phyloP scores from a whole-genome alignment of 441 rosid species.

The Corymbia citriodora region DNA sequence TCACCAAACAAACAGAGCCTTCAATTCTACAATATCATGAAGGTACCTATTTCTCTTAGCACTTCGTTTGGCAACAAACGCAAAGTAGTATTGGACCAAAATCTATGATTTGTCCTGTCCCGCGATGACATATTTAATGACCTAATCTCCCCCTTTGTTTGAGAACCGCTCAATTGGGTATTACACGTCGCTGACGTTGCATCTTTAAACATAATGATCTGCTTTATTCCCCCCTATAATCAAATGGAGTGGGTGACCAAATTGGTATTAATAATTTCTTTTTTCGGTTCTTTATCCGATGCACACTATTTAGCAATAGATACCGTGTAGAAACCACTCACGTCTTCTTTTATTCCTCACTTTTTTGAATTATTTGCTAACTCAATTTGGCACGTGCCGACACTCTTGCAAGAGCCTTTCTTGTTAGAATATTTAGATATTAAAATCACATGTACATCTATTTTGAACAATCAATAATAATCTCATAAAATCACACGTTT shows the following conservation, averaged over 20 bases:
- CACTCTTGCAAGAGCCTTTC: background rate
- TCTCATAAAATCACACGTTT: background rate
- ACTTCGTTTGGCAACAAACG: background rate
- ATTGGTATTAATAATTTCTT: background rate
- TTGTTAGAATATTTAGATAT: background rate
- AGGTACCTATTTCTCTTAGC: background rate
- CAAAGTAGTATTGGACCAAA: background rate
- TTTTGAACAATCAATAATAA: rapidly evolving
- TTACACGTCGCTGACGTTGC: background rate
- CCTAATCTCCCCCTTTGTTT: background rate
- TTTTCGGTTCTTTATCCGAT: background rate
- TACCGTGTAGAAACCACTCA: background rate
- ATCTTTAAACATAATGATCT: background rate
- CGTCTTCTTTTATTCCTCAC: background rate
- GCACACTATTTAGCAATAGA: background rate
- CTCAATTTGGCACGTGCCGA: background rate
- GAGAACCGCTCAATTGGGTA: background rate
- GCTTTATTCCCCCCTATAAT: background rate
- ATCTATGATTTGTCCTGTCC: background rate
- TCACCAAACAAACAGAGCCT: too few relatives aligned
- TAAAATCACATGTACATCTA: background rate
- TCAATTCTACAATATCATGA: background rate
- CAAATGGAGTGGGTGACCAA: background rate
- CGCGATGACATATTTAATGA: background rate
- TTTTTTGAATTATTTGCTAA: background rate